Conservation (phyloP, 768 basidiomycete species). For the Leucosporidium creatinivorum region DNA sequence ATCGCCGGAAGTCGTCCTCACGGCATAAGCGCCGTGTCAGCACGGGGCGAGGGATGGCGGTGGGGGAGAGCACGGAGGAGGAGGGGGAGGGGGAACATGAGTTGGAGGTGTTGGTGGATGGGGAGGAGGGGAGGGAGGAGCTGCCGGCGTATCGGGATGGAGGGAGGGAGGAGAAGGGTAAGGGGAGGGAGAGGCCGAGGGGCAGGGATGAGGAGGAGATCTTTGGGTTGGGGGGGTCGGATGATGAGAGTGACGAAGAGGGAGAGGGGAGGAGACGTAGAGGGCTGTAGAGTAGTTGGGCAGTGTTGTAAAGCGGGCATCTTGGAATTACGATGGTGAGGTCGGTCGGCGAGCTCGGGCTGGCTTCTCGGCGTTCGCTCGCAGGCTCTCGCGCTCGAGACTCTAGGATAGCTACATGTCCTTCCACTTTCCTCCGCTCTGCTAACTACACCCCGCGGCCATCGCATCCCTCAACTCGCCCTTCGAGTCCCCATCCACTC, state of each 20-base stretch:
- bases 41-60: not conserved
- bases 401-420: not conserved
- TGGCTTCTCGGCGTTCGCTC: no score
- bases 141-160: not conserved
- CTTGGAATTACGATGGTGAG: not conserved
- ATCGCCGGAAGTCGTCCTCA: slow-evolving; percentile 1
- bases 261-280: not conserved
- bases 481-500: no score
- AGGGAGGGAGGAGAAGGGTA: slow-evolving; percentile 6
- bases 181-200: not conserved
- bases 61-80: slow-evolving; percentile 1
- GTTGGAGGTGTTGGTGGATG: slow-evolving; percentile 25
- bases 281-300: not conserved
- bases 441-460: no score
- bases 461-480: no score
- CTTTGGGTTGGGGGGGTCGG: slow-evolving; percentile 22
- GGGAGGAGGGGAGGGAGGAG: slow-evolving; percentile 10
- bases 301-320: not conserved
- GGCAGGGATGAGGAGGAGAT: slow-evolving; percentile 20
- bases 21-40: slow-evolving; percentile 4
- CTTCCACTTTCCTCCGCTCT: no score
- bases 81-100: slow-evolving; percentile 17
- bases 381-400: no score
- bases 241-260: slow-evolving; percentile 27
- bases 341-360: no score